phyloP scores from a whole-genome alignment of 192 early-diverging fungal genomes.

The Phycomyces nitens region DNA sequence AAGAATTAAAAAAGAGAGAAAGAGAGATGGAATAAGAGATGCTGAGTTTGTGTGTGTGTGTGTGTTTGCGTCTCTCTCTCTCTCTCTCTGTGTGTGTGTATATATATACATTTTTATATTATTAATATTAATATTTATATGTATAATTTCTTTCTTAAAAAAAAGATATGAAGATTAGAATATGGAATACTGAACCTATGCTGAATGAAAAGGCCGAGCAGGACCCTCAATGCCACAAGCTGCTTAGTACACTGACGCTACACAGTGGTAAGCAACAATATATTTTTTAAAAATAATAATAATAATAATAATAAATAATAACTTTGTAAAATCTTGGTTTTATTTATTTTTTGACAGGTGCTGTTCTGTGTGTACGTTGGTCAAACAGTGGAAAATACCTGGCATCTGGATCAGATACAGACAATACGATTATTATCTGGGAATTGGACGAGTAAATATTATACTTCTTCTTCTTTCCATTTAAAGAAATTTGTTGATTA shows the following conservation, averaged over 20 bases:
- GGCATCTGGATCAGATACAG: slow-evolving; percentile 86
- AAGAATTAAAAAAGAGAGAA: background rate
- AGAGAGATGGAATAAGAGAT: background rate
- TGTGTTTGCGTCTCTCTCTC: background rate
- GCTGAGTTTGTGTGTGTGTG: background rate
- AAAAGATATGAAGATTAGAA: slow-evolving; percentile 78
- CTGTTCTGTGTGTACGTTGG: slow-evolving; percentile 88
- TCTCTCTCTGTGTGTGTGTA: background rate
- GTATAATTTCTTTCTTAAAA: no score
- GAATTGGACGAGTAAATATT: slow-evolving; percentile 59
- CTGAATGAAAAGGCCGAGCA: slow-evolving; percentile 44
- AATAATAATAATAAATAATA: background rate
- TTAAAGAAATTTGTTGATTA: background rate
- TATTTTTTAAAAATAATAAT: background rate
- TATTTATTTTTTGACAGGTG: slow-evolving; percentile 42
- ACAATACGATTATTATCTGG: slow-evolving; percentile 91
- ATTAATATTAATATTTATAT: background rate
- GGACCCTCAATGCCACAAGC: slow-evolving; percentile 49
- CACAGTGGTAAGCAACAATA: slow-evolving; percentile 67
- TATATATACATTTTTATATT: slow-evolving; percentile 11
- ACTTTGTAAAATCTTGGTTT: background rate
- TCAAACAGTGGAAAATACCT: slow-evolving; percentile 69
- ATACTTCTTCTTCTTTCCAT: background rate
- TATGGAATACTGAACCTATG: slow-evolving; percentile 82
- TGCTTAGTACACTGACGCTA: slow-evolving; percentile 75